Base-by-base conservation (phyloP, 345 rosid genomes). In the Brassica incana region DNA sequence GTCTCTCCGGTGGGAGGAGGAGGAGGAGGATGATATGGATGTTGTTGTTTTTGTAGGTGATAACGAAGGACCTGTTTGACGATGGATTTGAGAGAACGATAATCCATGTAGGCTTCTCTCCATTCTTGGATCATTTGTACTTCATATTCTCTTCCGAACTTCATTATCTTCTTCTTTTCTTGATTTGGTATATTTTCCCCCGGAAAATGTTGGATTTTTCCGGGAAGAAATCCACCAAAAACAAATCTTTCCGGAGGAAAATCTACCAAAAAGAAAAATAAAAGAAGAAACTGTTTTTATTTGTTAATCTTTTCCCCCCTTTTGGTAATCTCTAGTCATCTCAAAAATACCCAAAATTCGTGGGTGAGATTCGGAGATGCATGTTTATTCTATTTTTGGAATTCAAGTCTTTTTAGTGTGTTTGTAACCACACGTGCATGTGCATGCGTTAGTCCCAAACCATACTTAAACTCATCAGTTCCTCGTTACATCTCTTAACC, bases 21-120 rank as follows among this genome's bases (percentile, higher is more conserved):
- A 11, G 76, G 77, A 35, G 8, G 72, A 18, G 12, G 78, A 33
- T 20, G 65, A 67, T 63, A 54, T 54, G 61, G 75, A 14, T 30
- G 80, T 62, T 63, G 67, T 68, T 69, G 71, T 64, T 76, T 73
- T 23, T 74, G 83, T 23, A 18, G 69, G 59, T 29, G 83, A 71
- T 29, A 76, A 45, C 50, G 78, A 45, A 82, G 71, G 10, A 89
- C 29, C 0, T 85, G 88, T 84, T 90, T 90, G 71, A 92, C 76
- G 10, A 87, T 38, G 8, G 74, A 23, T 72, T 92, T 92, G 20
- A 92, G 87, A 56, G 74, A 27, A 71, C 81, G 90, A 86, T 93
- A 93, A 66, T 93, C 90, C 94, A 93, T 86, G 82, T 91, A 93
- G 58, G 97, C 98, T 52, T 87, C 88, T 61, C 84, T 83, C 98